A percentile compares a stretch with the other conserved stretches of the same genome.
These are phyloP conservation scores for Bretschneidera sinensis DNA, from an alignment of 345 rosid genomes.

Conservation along the genomic window DNA sequence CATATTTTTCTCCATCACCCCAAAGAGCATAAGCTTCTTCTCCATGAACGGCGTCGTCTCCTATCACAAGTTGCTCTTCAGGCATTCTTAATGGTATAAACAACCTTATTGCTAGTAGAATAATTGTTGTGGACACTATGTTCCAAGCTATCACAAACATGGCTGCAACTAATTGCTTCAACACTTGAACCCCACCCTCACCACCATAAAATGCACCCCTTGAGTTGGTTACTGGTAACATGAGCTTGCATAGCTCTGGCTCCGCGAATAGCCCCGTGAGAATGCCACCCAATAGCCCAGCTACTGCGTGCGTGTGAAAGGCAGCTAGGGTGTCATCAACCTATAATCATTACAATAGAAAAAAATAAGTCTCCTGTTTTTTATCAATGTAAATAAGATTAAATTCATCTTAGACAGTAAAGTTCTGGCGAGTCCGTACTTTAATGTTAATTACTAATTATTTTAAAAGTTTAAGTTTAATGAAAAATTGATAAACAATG, in stretches of 20 bases:
- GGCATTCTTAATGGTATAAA: slow-evolving; percentile 82
- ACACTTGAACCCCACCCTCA: slow-evolving; percentile 54
- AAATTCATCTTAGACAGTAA: too few species aligned
- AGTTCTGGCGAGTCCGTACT: too few species aligned
- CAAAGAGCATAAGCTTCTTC: slow-evolving; percentile 97
- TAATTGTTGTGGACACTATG: slow-evolving; percentile 49
- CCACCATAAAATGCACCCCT: slow-evolving; percentile 84
- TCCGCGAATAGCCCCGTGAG: slow-evolving; percentile 81
- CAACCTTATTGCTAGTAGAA: slow-evolving; percentile 49
- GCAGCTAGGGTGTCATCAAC: slow-evolving; percentile 86
- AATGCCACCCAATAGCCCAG: slow-evolving; percentile 74
- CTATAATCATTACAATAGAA: slow-evolving; percentile 19
- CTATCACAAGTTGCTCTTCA: slow-evolving; percentile 64
- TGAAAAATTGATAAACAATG: too few species aligned
- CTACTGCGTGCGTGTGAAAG: slow-evolving; percentile 94
- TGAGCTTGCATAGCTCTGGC: slow-evolving; percentile 53
- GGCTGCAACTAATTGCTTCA: slow-evolving; percentile 78
- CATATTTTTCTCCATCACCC: slow-evolving; percentile 95
- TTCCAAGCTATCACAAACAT: slow-evolving; percentile 68
- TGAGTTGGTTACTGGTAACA: slow-evolving; percentile 31
- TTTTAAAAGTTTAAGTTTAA: background rate
- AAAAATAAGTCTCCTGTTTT: too few species aligned
- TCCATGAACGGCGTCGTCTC: slow-evolving; percentile 92
- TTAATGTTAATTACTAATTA: too few species aligned
- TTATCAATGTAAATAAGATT: too few species aligned